These are phyloP conservation scores for Volvox carteri DNA, from an alignment of 163 green algal genomes.

Conservation along the genomic window DNA sequence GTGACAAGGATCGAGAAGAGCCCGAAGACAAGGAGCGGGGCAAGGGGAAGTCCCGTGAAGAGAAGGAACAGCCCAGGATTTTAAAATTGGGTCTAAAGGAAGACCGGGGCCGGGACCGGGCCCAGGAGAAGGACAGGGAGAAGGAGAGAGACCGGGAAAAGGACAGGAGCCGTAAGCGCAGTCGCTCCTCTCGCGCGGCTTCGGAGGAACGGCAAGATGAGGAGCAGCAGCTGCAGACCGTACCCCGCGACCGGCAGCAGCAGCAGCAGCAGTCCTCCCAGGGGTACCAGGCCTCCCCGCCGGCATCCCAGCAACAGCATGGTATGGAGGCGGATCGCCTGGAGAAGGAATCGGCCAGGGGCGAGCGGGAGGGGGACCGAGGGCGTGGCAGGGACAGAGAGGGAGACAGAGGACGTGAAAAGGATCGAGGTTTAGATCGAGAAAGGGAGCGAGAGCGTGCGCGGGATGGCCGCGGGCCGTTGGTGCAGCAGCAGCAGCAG, in stretches of 20 bases:
- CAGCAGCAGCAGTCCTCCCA: conserved; percentile 12
- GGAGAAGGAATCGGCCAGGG: not conserved
- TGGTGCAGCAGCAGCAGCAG: conserved; percentile 3
- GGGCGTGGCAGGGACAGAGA: not conserved
- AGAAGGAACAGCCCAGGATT: too few species aligned
- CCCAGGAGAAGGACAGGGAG: not conserved
- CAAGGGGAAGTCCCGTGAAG: too few species aligned
- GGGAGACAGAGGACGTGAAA: not conserved
- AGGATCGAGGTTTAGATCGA: not conserved
- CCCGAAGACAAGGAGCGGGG: too few species aligned
- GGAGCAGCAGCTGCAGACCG: not conserved
- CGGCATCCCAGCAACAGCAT: not conserved
- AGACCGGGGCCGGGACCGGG: not conserved
- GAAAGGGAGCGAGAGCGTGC: conserved; percentile 19
- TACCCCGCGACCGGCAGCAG: not conserved
- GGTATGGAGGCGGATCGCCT: not conserved
- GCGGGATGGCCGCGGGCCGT: not conserved
- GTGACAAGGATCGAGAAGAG: not conserved
- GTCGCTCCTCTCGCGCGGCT: not conserved
- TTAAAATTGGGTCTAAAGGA: too few species aligned
- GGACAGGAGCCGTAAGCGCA: not conserved
- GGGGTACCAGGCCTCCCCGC: not conserved
- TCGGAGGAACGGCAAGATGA: not conserved
- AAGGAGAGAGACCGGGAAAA: not conserved
- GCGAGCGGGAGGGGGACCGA: not conserved